Evolutionary conservation across 305 asterid genomes (phyloP), one percentile per base, ranked within the genome.

Genomic region (Petunia hybrid): DNA sequence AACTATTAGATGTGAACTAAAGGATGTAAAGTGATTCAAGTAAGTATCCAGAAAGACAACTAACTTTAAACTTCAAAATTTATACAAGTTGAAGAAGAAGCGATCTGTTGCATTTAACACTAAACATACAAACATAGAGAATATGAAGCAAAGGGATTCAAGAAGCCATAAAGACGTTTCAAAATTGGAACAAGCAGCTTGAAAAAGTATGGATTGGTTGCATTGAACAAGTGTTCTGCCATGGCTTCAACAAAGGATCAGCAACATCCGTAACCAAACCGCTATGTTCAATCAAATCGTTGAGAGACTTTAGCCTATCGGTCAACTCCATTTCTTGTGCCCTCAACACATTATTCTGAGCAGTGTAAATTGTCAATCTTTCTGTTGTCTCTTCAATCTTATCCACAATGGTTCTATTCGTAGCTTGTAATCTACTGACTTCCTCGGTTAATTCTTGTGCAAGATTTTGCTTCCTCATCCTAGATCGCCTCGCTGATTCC

Each of bases 401-500:
- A 67, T 80, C 80, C 71, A 82, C 59, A 38, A 88, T 80, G 64
- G 78, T 85, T 22, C 86, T 86, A 84, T 87, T 93, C 46, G 88
- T 89, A 38, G 83, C 90, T 80, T 85, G 75, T 77, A 89, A 41
- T 62, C 83, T 86, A 65, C 83, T 85, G 66, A 85, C 87, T 59
- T 93, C 89, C 0, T 73, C 88, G 16, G 83, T 82, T 80, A 93
- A 84, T 83, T 89, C 93, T 38, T 88, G 91, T 84, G 89, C 56
- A 51, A 83, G 90, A 35, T 93, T 87, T 79, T 93, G 97, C 83
- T 93, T 93, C 89, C 79, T 90, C 93, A 88, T 89, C 65, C 96
- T 88, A 8, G 96, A 93, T 64, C 96, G 85, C 31, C 95, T 87
- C 0, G 97, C 95, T 0, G 97, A 93, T 56, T 93, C 94, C 1